Evolutionary conservation across 345 rosid species (phyloP).

Genomic region (Acer yangbiense): DNA sequence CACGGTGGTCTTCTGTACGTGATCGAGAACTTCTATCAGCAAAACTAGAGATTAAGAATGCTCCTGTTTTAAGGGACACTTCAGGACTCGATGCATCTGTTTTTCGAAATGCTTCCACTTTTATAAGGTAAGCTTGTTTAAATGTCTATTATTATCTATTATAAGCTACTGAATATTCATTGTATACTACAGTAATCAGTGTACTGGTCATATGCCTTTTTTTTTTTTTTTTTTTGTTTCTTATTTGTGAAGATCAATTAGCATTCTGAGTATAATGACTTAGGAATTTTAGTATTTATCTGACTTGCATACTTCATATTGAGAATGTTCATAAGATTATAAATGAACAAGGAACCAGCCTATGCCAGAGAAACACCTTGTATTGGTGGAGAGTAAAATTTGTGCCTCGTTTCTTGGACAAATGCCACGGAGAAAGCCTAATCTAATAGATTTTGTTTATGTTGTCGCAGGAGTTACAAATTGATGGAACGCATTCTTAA

Average conservation of each 20-base stretch:
- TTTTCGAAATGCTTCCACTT: slow-evolving; percentile 70
- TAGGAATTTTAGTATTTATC: neutral
- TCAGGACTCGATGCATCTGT: slow-evolving; percentile 48
- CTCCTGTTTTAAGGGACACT: slow-evolving; percentile 34
- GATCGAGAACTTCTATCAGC: slow-evolving; percentile 66
- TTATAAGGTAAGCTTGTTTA: slow-evolving; percentile 48
- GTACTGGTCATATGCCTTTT: neutral
- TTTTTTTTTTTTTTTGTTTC: neutral
- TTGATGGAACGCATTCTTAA: slow-evolving; percentile 75
- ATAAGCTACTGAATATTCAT: neutral
- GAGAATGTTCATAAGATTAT: neutral
- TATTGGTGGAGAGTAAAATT: neutral
- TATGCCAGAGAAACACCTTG: neutral
- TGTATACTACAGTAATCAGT: neutral
- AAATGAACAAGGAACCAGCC: neutral
- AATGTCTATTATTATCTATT: neutral
- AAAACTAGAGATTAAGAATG: slow-evolving; percentile 58
- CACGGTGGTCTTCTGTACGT: slow-evolving; percentile 49
- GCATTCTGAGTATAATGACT: neutral
- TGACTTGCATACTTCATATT: neutral
- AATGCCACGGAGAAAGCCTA: neutral
- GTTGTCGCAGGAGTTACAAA: slow-evolving; percentile 69
- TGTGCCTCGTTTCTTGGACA: neutral
- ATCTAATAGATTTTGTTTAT: slow-evolving; percentile 11
- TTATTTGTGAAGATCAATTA: neutral